A percentile compares a stretch with the other conserved stretches of the same genome.
Evolutionary conservation across 2,329 filamentous ascomycete genomes (phyloP).

Genomic region (Cladophialophora carrionii): DNA sequence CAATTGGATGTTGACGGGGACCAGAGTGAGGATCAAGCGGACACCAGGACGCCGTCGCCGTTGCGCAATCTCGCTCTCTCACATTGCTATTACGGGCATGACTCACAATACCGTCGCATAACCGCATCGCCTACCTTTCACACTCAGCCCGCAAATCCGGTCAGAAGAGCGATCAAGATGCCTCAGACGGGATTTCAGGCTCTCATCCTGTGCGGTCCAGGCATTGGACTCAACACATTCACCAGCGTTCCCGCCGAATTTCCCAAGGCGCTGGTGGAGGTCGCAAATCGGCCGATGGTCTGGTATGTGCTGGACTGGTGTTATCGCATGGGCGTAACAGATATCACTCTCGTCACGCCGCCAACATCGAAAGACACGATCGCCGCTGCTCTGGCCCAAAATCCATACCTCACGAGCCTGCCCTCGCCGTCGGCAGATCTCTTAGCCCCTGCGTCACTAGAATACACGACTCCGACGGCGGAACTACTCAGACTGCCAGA

Average conservation of each 20-base stretch:
- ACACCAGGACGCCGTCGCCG: conserved; percentile 28
- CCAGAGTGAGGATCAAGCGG: not conserved
- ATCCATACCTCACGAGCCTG: conserved; percentile 55
- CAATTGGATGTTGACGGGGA: conserved; percentile 22
- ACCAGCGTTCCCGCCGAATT: conserved; percentile 54
- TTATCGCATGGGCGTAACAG: conserved; percentile 54
- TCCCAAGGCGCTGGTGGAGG: conserved; percentile 54
- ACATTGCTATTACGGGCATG: conserved; percentile 26
- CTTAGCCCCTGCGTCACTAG: conserved; percentile 73
- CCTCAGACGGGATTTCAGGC: conserved; percentile 52
- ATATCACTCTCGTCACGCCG: conserved; percentile 54
- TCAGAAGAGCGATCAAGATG: conserved; percentile 34
- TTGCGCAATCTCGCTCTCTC: conserved; percentile 36
- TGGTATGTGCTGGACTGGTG: conserved; percentile 56
- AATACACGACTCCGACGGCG: conserved; percentile 84
- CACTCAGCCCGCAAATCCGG: not conserved
- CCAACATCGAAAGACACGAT: conserved; percentile 49
- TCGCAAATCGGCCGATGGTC: conserved; percentile 56
- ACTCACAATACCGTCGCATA: conserved; percentile 25
- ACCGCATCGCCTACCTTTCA: conserved; percentile 4
- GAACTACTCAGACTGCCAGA: conserved; percentile 84
- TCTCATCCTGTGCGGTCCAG: conserved; percentile 54
- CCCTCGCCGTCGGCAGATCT: conserved; percentile 63
- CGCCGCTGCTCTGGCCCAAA: conserved; percentile 53
- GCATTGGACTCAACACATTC: conserved; percentile 55